Evolutionary conservation across 805 yeast genomes (phyloP).

Genomic region (Wickerhamiella shivajii): DNA sequence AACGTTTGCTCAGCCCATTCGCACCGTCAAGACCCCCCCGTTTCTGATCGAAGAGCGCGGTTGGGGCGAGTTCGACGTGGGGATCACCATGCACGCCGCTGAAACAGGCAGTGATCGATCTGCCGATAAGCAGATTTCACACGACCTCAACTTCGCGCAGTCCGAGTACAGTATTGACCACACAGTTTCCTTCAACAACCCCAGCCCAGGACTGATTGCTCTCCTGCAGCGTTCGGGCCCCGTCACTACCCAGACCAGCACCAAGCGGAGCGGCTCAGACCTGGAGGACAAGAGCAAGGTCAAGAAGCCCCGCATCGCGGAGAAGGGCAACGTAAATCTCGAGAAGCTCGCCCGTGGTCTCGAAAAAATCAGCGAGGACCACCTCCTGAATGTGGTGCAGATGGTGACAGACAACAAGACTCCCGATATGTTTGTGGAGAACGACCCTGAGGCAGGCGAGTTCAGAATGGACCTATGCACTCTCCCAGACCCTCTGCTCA

Average conservation of each 20-base stretch:
- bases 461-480: constrained; percentile 92
- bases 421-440: constrained; percentile 86
- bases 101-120: no score
- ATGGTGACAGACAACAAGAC: constrained; percentile 95
- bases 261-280: constrained; percentile 27
- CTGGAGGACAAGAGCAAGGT: constrained; percentile 19
- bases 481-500: constrained; percentile 76
- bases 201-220: constrained; percentile 55
- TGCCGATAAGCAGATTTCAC: constrained; percentile 79
- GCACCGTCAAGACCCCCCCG: constrained; percentile 70
- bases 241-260: constrained; percentile 37
- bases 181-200: constrained; percentile 57
- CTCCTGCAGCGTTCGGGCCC: constrained; percentile 71
- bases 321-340: constrained; percentile 56
- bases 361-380: constrained; percentile 81
- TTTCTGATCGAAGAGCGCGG: constrained; percentile 85
- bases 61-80: constrained; percentile 96
- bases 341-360: constrained; percentile 84
- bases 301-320: constrained; percentile 28
- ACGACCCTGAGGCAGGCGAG: constrained; percentile 93
- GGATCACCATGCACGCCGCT: constrained; percentile 55
- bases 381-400: constrained; percentile 84
- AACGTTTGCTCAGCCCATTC: constrained; percentile 78
- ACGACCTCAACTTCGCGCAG: constrained; percentile 75
- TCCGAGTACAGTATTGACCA: constrained; percentile 71